Evolutionary conservation across 371 early-diverging fungal species (phyloP).

Genomic region (Gilbertella persicaria): DNA sequence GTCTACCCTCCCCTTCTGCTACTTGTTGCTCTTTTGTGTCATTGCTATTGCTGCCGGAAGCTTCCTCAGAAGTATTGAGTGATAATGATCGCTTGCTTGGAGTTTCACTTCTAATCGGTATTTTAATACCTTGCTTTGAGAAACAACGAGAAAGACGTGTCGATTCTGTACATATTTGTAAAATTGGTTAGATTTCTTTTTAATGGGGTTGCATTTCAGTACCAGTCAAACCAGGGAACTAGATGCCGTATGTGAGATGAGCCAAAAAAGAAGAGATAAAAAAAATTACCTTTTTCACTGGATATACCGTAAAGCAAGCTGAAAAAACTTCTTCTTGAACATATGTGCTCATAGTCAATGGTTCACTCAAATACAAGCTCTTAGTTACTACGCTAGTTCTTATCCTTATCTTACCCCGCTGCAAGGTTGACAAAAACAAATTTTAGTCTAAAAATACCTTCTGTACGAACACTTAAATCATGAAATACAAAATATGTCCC

Average conservation of each 20-base stretch:
- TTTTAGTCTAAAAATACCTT: constrained; percentile 44
- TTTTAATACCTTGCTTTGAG: constrained; percentile 66
- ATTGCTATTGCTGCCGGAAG: no score
- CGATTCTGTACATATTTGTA: constrained; percentile 41
- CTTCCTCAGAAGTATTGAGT: no score
- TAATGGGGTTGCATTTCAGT: background rate
- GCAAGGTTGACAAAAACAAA: constrained; percentile 36
- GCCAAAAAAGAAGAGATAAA: background rate
- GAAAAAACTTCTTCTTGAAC: constrained; percentile 34
- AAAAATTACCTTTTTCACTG: constrained; percentile 45
- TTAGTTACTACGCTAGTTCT: constrained; percentile 11
- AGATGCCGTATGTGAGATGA: background rate
- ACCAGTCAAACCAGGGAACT: constrained; percentile 68
- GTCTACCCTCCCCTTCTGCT: no score
- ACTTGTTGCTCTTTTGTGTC: no score
- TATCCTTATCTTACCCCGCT: constrained; percentile 19
- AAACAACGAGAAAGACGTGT: constrained; percentile 66
- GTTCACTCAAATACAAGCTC: constrained; percentile 35
- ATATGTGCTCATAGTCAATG: constrained; percentile 37
- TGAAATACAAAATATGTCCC: constrained; percentile 59
- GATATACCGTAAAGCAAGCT: constrained; percentile 49
- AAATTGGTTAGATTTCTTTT: background rate
- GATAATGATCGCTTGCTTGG: background rate
- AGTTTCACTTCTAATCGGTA: constrained; percentile 53
- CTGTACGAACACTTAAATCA: constrained; percentile 60